phyloP scores from a whole-genome alignment of 192 early-diverging fungal species.

The Entophlyctis helioformis region DNA sequence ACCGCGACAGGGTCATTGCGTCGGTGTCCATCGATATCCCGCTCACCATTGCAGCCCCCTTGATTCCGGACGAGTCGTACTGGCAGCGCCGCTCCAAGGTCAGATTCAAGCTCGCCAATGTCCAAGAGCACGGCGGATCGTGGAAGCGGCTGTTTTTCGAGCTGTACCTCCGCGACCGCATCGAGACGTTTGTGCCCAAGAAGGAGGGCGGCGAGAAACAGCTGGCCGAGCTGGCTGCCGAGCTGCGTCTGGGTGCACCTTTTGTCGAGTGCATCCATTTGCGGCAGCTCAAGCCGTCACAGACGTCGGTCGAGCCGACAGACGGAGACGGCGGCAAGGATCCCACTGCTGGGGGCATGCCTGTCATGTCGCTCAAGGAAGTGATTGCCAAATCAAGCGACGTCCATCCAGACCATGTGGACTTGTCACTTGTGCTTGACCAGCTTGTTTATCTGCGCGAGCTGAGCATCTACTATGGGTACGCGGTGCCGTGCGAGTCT shows the following conservation, averaged over 20 bases:
- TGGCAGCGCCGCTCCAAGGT: constrained; percentile 26
- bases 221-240: constrained; percentile 10
- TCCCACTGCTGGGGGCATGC: too few species aligned
- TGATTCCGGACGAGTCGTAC: constrained; percentile 35
- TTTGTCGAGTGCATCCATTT: constrained; percentile 19
- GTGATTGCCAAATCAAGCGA: constrained; percentile 16
- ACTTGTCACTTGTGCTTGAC: constrained; percentile 16
- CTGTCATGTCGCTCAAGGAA: too few species aligned
- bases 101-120: constrained; percentile 24
- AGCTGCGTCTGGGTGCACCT: constrained; percentile 19
- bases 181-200: constrained; percentile 25
- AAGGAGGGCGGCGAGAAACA: constrained; percentile 10
- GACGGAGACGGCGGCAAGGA: too few species aligned
- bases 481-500: neutral
- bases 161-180: constrained; percentile 17
- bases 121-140: constrained; percentile 14
- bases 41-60: constrained; percentile 25
- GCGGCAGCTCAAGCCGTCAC: constrained; percentile 22
- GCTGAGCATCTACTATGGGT: constrained; percentile 33
- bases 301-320: too few species aligned
- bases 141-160: constrained; percentile 45
- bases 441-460: constrained; percentile 19
- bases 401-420: constrained; percentile 28
- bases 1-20: constrained; percentile 27
- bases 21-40: constrained; percentile 27